Conservation (phyloP, 768 basidiomycete genomes). For the Panellus pusillus region DNA sequence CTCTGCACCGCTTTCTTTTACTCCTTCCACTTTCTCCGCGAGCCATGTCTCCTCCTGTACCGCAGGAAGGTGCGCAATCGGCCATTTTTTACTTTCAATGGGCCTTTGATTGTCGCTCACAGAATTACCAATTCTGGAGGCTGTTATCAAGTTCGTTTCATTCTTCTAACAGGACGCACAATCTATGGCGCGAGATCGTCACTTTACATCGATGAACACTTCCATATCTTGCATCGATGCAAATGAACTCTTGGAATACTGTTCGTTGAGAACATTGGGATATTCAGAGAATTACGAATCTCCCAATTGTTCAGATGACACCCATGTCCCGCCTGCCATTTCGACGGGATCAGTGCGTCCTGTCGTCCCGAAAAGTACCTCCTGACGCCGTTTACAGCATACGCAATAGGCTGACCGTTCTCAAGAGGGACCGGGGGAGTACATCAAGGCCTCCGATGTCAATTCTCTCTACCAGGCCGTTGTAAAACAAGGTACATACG, state of each 20-base stretch:
- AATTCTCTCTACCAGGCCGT: slow-evolving; percentile 90
- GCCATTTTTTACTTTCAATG: slow-evolving; percentile 16
- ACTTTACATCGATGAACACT: not conserved
- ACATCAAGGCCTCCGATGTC: slow-evolving; percentile 92
- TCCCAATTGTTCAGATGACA: not conserved
- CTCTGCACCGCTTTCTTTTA: no score
- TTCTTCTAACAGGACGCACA: slow-evolving; percentile 16
- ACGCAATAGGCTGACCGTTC: slow-evolving; percentile 89
- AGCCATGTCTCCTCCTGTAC: slow-evolving; percentile 66
- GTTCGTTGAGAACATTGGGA: slow-evolving; percentile 1
- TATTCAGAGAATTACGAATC: slow-evolving; percentile 1
- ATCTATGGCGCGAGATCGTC: not conserved
- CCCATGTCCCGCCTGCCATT: not conserved
- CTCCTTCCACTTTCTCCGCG: not conserved
- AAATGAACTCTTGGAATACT: slow-evolving; percentile 6
- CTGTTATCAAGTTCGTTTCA: slow-evolving; percentile 76
- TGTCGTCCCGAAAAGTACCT: slow-evolving; percentile 18
- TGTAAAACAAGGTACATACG: slow-evolving; percentile 81
- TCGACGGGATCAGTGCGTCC: slow-evolving; percentile 21
- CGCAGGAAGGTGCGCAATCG: slow-evolving; percentile 68
- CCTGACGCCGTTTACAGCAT: slow-evolving; percentile 54
- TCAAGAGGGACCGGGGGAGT: slow-evolving; percentile 92
- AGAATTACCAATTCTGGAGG: slow-evolving; percentile 94
- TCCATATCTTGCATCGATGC: slow-evolving; percentile 1
- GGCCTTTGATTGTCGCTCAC: slow-evolving; percentile 27